A percentile compares a stretch with the other conserved stretches of the same genome.
Evolutionary conservation across 2,329 filamentous ascomycete genomes (phyloP).

Genomic region (Davidsoniella virescens): DNA sequence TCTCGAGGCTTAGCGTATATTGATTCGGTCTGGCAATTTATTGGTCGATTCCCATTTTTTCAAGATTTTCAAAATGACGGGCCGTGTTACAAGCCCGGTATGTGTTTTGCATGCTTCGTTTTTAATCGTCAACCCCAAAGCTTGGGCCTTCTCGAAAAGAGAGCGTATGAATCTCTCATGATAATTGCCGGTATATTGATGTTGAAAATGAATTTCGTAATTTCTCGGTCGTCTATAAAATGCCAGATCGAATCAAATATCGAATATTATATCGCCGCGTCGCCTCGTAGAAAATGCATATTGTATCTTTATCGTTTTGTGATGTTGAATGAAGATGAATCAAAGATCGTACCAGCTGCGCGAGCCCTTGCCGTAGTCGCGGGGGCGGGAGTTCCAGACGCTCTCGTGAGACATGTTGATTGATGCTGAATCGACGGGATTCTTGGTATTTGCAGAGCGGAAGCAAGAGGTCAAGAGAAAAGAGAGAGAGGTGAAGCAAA

Average conservation of each 20-base stretch:
- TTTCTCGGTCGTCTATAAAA: too few species aligned
- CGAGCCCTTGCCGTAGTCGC: constrained; percentile 92
- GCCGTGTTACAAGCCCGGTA: too few species aligned
- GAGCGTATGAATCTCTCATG: too few species aligned
- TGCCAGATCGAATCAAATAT: background rate
- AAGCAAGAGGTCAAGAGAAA: constrained; percentile 7
- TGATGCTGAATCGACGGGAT: constrained; percentile 19
- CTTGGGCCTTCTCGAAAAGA: too few species aligned
- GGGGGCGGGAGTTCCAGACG: constrained; percentile 97
- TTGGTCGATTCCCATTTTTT: too few species aligned
- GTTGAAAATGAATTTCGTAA: background rate
- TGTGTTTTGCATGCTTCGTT: too few species aligned
- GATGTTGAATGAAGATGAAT: background rate
- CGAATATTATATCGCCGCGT: too few species aligned
- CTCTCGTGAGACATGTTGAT: constrained; percentile 62
- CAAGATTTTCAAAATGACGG: too few species aligned
- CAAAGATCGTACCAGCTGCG: constrained; percentile 61
- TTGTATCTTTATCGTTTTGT: background rate
- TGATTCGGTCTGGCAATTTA: background rate
- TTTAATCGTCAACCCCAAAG: too few species aligned
- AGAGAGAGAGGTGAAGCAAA: constrained; percentile 13
- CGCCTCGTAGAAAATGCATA: too few species aligned
- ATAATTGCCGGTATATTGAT: too few species aligned
- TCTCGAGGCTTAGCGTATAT: background rate
- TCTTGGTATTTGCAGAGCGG: constrained; percentile 12